These are phyloP conservation scores for Dichomitus squalens DNA, from an alignment of 1,284 basidiomycete species.

Conservation along the genomic window DNA sequence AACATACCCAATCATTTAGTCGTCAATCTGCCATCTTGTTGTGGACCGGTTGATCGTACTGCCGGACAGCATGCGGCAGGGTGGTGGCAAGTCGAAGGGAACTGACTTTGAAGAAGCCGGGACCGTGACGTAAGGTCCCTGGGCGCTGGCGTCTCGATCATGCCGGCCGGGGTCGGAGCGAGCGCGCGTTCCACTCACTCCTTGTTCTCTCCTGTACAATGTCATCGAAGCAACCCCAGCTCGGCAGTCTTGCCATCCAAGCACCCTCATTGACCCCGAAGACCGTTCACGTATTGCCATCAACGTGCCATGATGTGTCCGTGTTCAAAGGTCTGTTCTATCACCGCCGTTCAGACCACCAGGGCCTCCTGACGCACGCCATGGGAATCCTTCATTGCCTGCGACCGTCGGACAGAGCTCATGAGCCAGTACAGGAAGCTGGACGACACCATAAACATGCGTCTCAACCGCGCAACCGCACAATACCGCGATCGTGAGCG, in stretches of 20 bases:
- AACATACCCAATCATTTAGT: neutral
- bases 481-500: conserved; percentile 77
- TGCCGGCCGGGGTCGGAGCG: too few relatives aligned
- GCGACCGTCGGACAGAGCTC: conserved; percentile 57
- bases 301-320: conserved; percentile 79
- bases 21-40: neutral
- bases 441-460: conserved; percentile 83
- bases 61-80: conserved; percentile 7
- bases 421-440: conserved; percentile 84
- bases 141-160: conserved; percentile 11
- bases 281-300: conserved; percentile 63
- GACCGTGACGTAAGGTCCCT: conserved; percentile 12
- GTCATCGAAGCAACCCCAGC: conserved; percentile 53
- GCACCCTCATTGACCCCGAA: conserved; percentile 60
- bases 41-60: conserved; percentile 5
- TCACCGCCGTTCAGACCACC: conserved; percentile 8
- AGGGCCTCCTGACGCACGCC: neutral
- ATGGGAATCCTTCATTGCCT: conserved; percentile 4
- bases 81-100: conserved; percentile 9
- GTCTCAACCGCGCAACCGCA: conserved; percentile 82
- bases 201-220: conserved; percentile 31
- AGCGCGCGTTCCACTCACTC: neutral
- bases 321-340: conserved; percentile 75
- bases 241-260: conserved; percentile 72
- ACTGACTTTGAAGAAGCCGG: neutral